A percentile compares a stretch with the other conserved stretches of the same genome.
Conservation (phyloP, 176 grass and related monocot species). For the Guadua angustifolia region DNA sequence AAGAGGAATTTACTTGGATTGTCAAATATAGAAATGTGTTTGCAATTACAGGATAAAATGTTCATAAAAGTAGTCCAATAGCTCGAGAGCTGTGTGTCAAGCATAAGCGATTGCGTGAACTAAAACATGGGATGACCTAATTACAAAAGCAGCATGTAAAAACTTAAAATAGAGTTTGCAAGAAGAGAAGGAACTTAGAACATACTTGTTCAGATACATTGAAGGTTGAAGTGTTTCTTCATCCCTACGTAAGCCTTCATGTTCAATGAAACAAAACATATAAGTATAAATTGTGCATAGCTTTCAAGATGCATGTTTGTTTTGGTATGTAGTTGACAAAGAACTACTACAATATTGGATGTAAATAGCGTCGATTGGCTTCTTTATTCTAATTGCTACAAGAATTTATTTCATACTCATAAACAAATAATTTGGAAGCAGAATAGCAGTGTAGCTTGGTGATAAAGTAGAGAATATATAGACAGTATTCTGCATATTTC, state of each 20-base stretch:
- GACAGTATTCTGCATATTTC: constrained; percentile 5
- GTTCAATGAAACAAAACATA: constrained; percentile 47
- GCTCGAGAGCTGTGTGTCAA: constrained; percentile 1
- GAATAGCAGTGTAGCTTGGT: neutral
- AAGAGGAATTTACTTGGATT: neutral
- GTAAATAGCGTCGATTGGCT: neutral
- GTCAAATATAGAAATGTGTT: constrained; percentile 1
- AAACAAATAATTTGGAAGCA: constrained; percentile 9
- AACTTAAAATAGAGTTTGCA: constrained; percentile 18
- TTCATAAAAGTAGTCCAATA: neutral
- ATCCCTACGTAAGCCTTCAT: constrained; percentile 86
- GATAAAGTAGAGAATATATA: neutral
- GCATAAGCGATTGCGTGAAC: constrained; percentile 29
- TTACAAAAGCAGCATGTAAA: neutral
- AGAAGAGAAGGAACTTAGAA: constrained; percentile 37
- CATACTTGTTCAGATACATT: constrained; percentile 97
- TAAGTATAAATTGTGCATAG: constrained; percentile 15
- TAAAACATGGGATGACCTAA: neutral
- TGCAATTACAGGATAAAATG: constrained; percentile 4
- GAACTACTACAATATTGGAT: neutral
- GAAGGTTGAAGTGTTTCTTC: constrained; percentile 95
- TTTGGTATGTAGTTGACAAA: constrained; percentile 32
- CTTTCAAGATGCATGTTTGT: neutral
- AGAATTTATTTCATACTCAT: neutral
- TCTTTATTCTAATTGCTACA: constrained; percentile 19